These are phyloP conservation scores for Aspergillus conjunctus DNA, from an alignment of 495 filamentous ascomycete genomes.

Conservation along the genomic window DNA sequence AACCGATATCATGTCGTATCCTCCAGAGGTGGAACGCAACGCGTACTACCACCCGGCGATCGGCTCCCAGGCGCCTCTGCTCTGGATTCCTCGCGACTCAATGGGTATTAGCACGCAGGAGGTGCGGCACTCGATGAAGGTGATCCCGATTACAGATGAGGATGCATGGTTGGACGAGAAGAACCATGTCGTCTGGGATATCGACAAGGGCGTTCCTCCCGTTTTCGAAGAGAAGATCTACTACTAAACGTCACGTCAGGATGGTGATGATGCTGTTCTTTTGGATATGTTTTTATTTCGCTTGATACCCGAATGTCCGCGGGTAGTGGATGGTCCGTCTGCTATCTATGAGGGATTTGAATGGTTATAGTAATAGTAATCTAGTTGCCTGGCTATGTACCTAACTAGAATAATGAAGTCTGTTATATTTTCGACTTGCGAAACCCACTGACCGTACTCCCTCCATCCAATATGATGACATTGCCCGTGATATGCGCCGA, in stretches of 20 bases:
- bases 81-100: constrained; percentile 83
- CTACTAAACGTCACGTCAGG: constrained; percentile 15
- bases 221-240: constrained; percentile 72
- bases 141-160: constrained; percentile 82
- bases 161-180: constrained; percentile 80
- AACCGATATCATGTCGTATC: constrained; percentile 53
- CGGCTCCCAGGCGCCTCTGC: constrained; percentile 60
- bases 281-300: not conserved
- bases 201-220: constrained; percentile 70
- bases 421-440: too few species aligned
- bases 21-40: constrained; percentile 60
- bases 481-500: not conserved
- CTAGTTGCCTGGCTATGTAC: not conserved
- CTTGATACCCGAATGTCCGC: constrained; percentile 2
- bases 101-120: constrained; percentile 79
- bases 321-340: not conserved
- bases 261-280: not conserved
- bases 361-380: not conserved
- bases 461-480: not conserved
- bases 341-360: not conserved
- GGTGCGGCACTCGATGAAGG: constrained; percentile 66
- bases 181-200: constrained; percentile 75
- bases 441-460: too few species aligned
- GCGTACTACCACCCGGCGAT: constrained; percentile 81
- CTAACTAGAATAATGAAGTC: too few species aligned